Percentiles rank a stretch among this genome's conserved stretches.
These are phyloP conservation scores for Simmondsia chinensis DNA, from an alignment of 148 eudicot genomes.

Conservation along the genomic window DNA sequence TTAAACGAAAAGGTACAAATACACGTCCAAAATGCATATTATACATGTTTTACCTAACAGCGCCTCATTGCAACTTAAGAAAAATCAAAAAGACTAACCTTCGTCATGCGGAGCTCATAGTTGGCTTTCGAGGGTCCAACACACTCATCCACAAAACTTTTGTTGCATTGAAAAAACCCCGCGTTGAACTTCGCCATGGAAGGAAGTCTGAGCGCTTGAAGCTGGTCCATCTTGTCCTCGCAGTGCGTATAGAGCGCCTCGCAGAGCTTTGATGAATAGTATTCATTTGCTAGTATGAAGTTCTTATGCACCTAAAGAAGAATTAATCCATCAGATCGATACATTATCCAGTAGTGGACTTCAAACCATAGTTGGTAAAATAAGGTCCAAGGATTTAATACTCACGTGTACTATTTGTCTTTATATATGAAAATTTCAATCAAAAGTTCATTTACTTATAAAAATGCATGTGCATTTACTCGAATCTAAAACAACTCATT, in stretches of 20 bases:
- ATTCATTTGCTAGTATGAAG: slow-evolving; percentile 66
- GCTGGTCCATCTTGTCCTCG: slow-evolving; percentile 95
- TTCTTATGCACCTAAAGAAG: slow-evolving; percentile 58
- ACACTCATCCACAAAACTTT: slow-evolving; percentile 68
- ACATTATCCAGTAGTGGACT: too few species aligned
- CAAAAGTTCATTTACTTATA: too few species aligned
- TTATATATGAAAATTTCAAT: too few species aligned
- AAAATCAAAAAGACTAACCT: slow-evolving; percentile 33
- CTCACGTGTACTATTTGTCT: too few species aligned
- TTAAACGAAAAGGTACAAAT: too few species aligned
- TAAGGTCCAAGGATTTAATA: too few species aligned
- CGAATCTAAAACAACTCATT: too few species aligned
- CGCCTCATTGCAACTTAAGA: too few species aligned
- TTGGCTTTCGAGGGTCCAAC: slow-evolving; percentile 85
- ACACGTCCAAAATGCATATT: too few species aligned
- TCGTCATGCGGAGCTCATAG: slow-evolving; percentile 77
- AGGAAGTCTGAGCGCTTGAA: slow-evolving; percentile 89
- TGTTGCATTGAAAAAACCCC: slow-evolving; percentile 83
- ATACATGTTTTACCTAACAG: too few species aligned
- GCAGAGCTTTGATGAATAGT: slow-evolving; percentile 78
- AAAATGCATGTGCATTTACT: too few species aligned
- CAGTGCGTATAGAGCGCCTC: slow-evolving; percentile 71
- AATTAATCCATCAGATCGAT: background rate
- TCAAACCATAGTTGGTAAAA: too few species aligned
- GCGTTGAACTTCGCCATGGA: slow-evolving; percentile 97